Conservation (phyloP, 495 filamentous ascomycete genomes). For the Massariosphaeria phaeospora region DNA sequence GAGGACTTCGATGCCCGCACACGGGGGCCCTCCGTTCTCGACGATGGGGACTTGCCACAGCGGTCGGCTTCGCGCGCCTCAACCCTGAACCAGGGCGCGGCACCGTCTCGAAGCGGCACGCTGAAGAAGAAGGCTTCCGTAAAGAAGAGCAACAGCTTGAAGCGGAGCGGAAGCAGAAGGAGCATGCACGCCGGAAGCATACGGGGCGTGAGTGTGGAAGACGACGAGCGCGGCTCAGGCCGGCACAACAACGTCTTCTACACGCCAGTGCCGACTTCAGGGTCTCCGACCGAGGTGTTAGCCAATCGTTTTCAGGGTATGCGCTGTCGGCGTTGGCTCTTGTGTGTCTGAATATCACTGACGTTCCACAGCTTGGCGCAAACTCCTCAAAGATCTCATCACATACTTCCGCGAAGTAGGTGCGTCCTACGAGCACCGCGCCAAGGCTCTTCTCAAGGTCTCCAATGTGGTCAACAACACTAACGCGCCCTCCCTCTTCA, state of each 20-base stretch:
- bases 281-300: slow-evolving; percentile 83
- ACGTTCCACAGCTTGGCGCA: slow-evolving; percentile 73
- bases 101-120: slow-evolving; percentile 66
- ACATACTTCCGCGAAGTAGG: slow-evolving; percentile 92
- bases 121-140: slow-evolving; percentile 82
- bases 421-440: slow-evolving; percentile 77
- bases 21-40: slow-evolving; percentile 55
- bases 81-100: slow-evolving; percentile 32
- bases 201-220: slow-evolving; percentile 62
- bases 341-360: not conserved
- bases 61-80: slow-evolving; percentile 43
- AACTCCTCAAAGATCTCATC: slow-evolving; percentile 90
- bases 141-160: slow-evolving; percentile 65
- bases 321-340: slow-evolving; percentile 27
- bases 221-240: slow-evolving; percentile 50
- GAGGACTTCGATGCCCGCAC: slow-evolving; percentile 70
- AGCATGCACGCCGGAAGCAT: slow-evolving; percentile 74
- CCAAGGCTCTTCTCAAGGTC: slow-evolving; percentile 77
- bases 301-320: slow-evolving; percentile 85
- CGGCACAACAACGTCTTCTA: slow-evolving; percentile 83
- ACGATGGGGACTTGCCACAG: slow-evolving; percentile 43
- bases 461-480: slow-evolving; percentile 79
- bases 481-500: slow-evolving; percentile 63
- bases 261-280: slow-evolving; percentile 80
- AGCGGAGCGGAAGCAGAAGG: slow-evolving; percentile 66